These are phyloP conservation scores for Gonium pectorale DNA, from an alignment of 139 green algal species.

Conservation along the genomic window DNA sequence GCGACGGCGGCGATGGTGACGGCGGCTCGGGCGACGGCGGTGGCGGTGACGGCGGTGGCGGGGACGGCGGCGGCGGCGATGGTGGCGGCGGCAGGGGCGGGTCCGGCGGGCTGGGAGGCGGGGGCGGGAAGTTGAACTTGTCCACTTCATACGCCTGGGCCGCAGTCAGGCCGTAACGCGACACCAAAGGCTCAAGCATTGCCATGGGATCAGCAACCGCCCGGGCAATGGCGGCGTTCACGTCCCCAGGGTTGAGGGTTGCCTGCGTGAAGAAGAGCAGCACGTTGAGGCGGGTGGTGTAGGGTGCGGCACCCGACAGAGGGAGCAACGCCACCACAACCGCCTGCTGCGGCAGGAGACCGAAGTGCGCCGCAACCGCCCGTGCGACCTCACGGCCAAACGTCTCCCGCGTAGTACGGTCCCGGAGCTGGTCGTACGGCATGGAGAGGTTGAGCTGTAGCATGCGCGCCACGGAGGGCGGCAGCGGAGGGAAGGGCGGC, in stretches of 20 bases:
- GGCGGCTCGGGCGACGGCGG: neutral
- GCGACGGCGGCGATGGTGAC: neutral
- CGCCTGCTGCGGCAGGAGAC: neutral
- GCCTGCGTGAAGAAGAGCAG: neutral
- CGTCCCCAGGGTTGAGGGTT: neutral
- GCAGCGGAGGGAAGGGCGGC: constrained; percentile 12
- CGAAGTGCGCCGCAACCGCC: neutral
- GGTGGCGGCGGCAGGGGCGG: neutral
- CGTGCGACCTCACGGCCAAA: neutral
- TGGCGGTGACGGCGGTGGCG: neutral
- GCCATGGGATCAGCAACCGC: neutral
- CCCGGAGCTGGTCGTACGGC: neutral
- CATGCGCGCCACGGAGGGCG: neutral
- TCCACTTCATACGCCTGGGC: neutral
- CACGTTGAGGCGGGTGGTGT: neutral
- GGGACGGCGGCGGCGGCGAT: neutral
- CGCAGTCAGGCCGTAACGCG: neutral
- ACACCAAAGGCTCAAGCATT: neutral
- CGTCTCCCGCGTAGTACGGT: neutral
- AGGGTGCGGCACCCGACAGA: neutral
- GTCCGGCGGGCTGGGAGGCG: neutral
- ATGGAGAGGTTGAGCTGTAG: neutral
- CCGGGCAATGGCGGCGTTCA: neutral
- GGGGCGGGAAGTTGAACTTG: constrained; percentile 4
- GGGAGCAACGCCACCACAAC: neutral